Evolutionary conservation across 345 rosid species (phyloP), one percentile per base, ranked within the genome.

Genomic region (Brassica carinata): DNA sequence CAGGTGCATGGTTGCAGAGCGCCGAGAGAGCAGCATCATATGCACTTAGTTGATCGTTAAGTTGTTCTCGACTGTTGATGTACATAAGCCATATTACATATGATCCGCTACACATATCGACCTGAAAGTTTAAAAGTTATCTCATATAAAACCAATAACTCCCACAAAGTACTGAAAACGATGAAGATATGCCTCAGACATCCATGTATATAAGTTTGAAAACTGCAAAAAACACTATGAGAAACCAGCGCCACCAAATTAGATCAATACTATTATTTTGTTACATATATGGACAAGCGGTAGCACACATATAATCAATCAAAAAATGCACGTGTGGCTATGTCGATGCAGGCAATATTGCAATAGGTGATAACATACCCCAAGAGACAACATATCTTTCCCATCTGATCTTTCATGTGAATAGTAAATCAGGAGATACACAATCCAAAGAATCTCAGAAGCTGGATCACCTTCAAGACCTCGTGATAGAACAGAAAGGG

Each of bases 31-130:
- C 96, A 69, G 84, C 84, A 72, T 88, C 90, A 81, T 88, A 93
- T 53, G 98, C 97, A 79, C 1, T 81, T 72, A 96, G 67, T 36
- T 89, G 94, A 79, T 92, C 91, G 55, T 82, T 81, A 77, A 96
- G 89, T 69, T 85, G 87, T 57, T 72, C 81, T 38, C 94, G 93
- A 83, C 92, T 93, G 89, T 96, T 87, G 87, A 93, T 87, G 88
- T 89, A 92, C 88, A 92, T 83, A 66, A 96, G 91, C 98, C 99
- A 91, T 72, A 93, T 88, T 83, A 75, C 92, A 67, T 96, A 96
- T 8, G 96, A 96, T 79, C 84, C 71, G 77, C 80, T 88, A 81
- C 87, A 85, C 79, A 76, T 83, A 86, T 85, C 86, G 72, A 92
- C 97, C 99, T 96, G 94, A 84, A 87, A 82, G 77, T 71, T 72